Conservation (phyloP, 148 eudicot species). For the Limonium bicolor region DNA sequence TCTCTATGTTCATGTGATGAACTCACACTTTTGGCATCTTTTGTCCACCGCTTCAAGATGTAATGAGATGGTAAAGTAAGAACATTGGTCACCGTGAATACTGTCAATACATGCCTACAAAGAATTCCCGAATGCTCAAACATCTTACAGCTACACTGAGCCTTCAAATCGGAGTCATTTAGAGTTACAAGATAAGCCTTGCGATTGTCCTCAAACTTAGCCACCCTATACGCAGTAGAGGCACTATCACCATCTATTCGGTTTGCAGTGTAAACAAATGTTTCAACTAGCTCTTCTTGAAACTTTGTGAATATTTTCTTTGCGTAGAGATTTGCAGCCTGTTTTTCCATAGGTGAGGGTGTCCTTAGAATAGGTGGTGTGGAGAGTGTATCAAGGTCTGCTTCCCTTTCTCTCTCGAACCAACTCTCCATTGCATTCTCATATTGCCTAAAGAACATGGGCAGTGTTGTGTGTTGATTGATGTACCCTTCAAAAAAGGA, state of each 20-base stretch:
- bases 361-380: constrained; percentile 61
- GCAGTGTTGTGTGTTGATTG: constrained; percentile 67
- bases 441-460: constrained; percentile 83
- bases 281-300: constrained; percentile 91
- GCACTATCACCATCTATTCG: constrained; percentile 58
- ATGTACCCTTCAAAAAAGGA: constrained; percentile 79
- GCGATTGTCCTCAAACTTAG: constrained; percentile 74
- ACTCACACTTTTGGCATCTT: constrained; percentile 50
- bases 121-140: constrained; percentile 86
- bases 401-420: constrained; percentile 69
- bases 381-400: constrained; percentile 66
- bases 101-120: constrained; percentile 82
- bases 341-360: constrained; percentile 97
- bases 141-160: constrained; percentile 83
- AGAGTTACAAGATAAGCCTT: constrained; percentile 59
- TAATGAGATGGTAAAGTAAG: constrained; percentile 86
- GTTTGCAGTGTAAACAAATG: constrained; percentile 90
- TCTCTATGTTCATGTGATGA: constrained; percentile 24
- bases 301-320: constrained; percentile 69
- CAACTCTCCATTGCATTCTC: constrained; percentile 86
- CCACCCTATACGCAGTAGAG: constrained; percentile 64
- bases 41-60: constrained; percentile 84
- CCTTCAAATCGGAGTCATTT: constrained; percentile 51
- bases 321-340: constrained; percentile 69
- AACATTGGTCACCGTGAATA: constrained; percentile 79